Conservation (phyloP, 352 stramenopile genomes). For the Globisporangium uncinulatum region DNA sequence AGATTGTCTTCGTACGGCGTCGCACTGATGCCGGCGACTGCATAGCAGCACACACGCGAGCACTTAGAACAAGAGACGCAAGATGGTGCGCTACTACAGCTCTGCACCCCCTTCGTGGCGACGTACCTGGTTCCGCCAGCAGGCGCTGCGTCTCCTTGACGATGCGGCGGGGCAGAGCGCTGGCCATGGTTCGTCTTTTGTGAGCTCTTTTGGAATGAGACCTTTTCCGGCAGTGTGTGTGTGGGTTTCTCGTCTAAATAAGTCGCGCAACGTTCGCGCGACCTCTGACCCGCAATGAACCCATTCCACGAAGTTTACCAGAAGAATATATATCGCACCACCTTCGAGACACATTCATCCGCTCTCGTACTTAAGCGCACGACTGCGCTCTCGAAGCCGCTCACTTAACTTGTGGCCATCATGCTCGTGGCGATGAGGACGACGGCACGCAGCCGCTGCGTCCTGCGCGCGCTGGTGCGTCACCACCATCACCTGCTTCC, state of each 20-base stretch:
- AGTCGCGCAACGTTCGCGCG: neutral
- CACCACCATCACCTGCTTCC: no score
- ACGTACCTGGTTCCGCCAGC: slow-evolving; percentile 87
- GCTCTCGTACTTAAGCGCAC: neutral
- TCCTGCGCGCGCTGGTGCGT: neutral
- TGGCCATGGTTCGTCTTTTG: slow-evolving; percentile 30
- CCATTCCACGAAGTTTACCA: no score
- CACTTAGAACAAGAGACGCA: neutral
- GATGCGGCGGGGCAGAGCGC: slow-evolving; percentile 60
- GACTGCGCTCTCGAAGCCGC: no score
- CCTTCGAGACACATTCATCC: neutral
- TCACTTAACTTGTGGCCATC: no score
- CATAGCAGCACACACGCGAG: neutral
- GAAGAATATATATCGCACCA: neutral
- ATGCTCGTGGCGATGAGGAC: no score
- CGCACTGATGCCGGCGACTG: slow-evolving; percentile 93
- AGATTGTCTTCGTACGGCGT: slow-evolving; percentile 98
- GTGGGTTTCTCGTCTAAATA: neutral
- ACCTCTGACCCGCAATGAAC: no score
- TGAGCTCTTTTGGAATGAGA: neutral
- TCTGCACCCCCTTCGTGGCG: neutral
- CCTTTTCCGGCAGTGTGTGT: no score
- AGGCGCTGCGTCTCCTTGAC: slow-evolving; percentile 94
- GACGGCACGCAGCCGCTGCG: no score
- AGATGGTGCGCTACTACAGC: no score